phyloP scores from a whole-genome alignment of 176 grass and related monocot species.

The Triticum timopheevii region DNA sequence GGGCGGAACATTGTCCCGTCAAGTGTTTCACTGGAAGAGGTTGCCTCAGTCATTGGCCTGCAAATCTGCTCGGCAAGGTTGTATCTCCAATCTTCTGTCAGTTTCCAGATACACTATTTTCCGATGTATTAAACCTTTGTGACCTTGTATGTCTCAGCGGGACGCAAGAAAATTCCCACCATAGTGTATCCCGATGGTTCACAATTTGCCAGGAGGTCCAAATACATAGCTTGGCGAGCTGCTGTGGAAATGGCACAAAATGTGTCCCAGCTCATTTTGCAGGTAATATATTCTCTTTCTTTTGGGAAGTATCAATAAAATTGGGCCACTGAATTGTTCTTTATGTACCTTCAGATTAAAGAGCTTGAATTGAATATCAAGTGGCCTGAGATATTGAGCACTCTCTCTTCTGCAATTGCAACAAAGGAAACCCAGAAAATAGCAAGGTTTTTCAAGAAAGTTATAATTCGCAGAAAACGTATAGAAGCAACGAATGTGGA shows the following conservation, averaged over 20 bases:
- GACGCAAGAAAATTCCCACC: constrained; percentile 82
- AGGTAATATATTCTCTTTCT: constrained; percentile 53
- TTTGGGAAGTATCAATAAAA: constrained; percentile 13
- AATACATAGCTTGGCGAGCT: constrained; percentile 87
- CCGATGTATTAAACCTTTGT: constrained; percentile 25
- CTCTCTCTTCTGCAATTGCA: constrained; percentile 56
- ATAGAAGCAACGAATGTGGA: constrained; percentile 58
- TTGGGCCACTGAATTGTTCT: constrained; percentile 32
- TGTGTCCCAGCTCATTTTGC: constrained; percentile 71
- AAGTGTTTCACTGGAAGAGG: constrained; percentile 93
- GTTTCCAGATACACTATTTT: constrained; percentile 14
- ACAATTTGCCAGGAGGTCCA: constrained; percentile 76
- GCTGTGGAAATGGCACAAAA: constrained; percentile 86
- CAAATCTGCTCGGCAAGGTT: constrained; percentile 95
- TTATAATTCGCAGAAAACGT: constrained; percentile 81
- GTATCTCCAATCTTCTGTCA: constrained; percentile 28
- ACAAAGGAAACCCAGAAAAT: constrained; percentile 87
- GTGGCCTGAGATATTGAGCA: constrained; percentile 72
- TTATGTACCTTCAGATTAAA: constrained; percentile 75
- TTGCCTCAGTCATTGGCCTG: constrained; percentile 62
- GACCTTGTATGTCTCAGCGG: constrained; percentile 60
- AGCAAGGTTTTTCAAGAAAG: constrained; percentile 89
- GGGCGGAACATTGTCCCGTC: constrained; percentile 79
- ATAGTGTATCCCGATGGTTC: constrained; percentile 83
- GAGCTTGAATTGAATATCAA: constrained; percentile 90